Base-by-base conservation (phyloP, 2,329 filamentous ascomycete species). In the Fusarium ramigenum region DNA sequence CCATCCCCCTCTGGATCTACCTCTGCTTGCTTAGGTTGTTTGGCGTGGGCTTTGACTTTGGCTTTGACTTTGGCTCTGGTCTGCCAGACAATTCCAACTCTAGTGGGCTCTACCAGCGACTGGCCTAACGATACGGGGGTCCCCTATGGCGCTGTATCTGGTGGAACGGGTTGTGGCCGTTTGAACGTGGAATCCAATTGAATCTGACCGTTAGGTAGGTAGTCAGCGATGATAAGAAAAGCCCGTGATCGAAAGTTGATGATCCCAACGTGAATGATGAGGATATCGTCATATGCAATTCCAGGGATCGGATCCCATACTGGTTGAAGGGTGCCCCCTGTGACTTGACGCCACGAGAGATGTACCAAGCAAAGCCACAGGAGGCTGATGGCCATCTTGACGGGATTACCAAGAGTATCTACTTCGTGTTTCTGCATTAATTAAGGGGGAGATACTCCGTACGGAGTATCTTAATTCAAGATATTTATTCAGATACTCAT, bases 51-150 rank as follows among this genome's bases (percentile, higher is more conserved):
- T 67, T 67, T 44, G 57, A 18, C 32, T 53, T 63, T 58, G 46
- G 5, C 9, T 47, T 57, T 58, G 46, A 12, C 9, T 49, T 49
- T 32, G 69, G 52, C 44, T 49, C 53, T 57, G 44, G 56, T 70
- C 61, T 70, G 63, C 49, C 62, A 63, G 52, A 52, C 53, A 60
- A 65, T 75, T 65, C 75, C 72, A 78, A 53, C 58, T 77, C 71
- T 70, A 76, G 71, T 69, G 69, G 67, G 64, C 56, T 63, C 60
- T 63, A 56, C 62, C 66, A 58, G 67, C 58, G 32, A 44, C 60
- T 58, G 60, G 56, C 57, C 65, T 59, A 66, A 69, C 32, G 25
- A 63, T 74, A 50, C 70, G 57, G 62, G 8, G 49, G 49, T 60
- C 53, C 50, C 60, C 69, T 76, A 74, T 74, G 57, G 69, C 62